A percentile compares a stretch with the other conserved stretches of the same genome.
These are phyloP conservation scores for Pholiota molesta DNA, from an alignment of 768 basidiomycete genomes.

Conservation along the genomic window DNA sequence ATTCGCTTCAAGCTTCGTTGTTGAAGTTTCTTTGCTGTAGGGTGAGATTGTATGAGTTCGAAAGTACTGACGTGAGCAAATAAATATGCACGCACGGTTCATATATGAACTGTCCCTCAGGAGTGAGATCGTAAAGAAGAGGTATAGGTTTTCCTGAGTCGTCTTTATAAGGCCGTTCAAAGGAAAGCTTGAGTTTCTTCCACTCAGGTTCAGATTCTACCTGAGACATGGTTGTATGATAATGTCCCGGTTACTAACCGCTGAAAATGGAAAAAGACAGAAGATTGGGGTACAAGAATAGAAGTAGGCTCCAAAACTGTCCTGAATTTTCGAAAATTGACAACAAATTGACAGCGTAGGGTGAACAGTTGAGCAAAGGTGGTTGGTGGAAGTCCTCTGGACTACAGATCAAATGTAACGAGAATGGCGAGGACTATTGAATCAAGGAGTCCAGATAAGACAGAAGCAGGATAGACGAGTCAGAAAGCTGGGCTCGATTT, in stretches of 20 bases:
- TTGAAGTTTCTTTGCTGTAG: slow-evolving; percentile 55
- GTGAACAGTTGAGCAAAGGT: too few species aligned
- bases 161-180: slow-evolving; percentile 83
- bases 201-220: slow-evolving; percentile 41
- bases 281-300: too few species aligned
- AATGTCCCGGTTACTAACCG: neutral
- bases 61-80: slow-evolving; percentile 4
- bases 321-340: too few species aligned
- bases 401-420: too few species aligned
- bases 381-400: too few species aligned
- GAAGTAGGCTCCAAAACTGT: too few species aligned
- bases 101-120: slow-evolving; percentile 68
- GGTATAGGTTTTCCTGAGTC: slow-evolving; percentile 68
- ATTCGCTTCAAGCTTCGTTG: slow-evolving; percentile 63
- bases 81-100: slow-evolving; percentile 60
- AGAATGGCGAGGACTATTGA: too few species aligned
- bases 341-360: too few species aligned
- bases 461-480: too few species aligned
- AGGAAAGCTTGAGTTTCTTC: slow-evolving; percentile 65
- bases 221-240: neutral
- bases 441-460: too few species aligned
- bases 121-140: slow-evolving; percentile 66
- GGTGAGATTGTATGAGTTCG: slow-evolving; percentile 17
- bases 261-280: too few species aligned
- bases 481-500: too few species aligned